phyloP scores from a whole-genome alignment of 2,329 filamentous ascomycete genomes.

The Colletotrichum euphorbiae region DNA sequence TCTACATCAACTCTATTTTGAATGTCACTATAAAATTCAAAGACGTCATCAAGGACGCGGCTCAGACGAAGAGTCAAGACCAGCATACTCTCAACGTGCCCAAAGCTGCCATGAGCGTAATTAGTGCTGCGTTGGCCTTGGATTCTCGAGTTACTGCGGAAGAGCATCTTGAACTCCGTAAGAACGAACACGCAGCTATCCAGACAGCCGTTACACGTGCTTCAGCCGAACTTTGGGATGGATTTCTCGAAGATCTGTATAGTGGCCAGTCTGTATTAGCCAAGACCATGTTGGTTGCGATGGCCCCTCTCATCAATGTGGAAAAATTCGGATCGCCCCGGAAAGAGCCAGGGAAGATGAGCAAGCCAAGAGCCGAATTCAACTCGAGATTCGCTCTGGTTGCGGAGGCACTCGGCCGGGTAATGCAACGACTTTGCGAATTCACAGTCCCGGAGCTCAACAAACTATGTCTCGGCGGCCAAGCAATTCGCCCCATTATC shows the following conservation, averaged over 20 bases:
- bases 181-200: conserved; percentile 53
- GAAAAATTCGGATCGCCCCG: conserved; percentile 76
- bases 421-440: conserved; percentile 83
- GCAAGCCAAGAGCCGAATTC: conserved; percentile 72
- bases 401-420: conserved; percentile 72
- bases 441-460: conserved; percentile 78
- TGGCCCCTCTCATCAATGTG: conserved; percentile 76
- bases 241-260: conserved; percentile 75
- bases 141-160: conserved; percentile 57
- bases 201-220: conserved; percentile 76
- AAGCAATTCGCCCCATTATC: conserved; percentile 79
- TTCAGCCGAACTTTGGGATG: conserved; percentile 82
- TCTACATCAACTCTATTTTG: conserved; percentile 73
- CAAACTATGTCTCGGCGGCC: conserved; percentile 73
- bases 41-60: conserved; percentile 67
- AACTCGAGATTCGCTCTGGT: conserved; percentile 75
- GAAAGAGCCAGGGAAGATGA: conserved; percentile 54
- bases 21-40: conserved; percentile 74
- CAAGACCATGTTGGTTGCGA: conserved; percentile 77
- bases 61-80: conserved; percentile 48
- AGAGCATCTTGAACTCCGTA: conserved; percentile 47
- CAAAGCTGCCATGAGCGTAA: conserved; percentile 58
- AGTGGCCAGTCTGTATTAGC: conserved; percentile 78
- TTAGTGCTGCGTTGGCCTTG: conserved; percentile 67
- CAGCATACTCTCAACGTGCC: conserved; percentile 58